Evolutionary conservation across 1,284 basidiomycete species (phyloP), one percentile per base, ranked within the genome.

Genomic region (Trichosporon sp.): DNA sequence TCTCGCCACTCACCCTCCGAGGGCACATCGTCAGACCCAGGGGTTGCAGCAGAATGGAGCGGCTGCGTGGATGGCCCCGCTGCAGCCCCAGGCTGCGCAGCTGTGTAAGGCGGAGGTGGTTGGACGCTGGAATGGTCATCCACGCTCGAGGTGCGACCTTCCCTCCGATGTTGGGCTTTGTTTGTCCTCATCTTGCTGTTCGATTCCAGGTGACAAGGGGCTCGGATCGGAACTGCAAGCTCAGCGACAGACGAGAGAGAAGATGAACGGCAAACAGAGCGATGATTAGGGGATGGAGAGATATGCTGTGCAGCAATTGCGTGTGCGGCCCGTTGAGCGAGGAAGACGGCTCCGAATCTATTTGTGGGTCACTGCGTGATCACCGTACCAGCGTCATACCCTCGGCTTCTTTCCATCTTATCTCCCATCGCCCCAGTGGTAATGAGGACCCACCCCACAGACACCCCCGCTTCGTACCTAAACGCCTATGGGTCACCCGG

Each of bases 361-460:
- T 26, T 26, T 26, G 26, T 26, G 32, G 59, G 59, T 63, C 59
- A 6, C 31, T 5, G 59, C 59, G 59, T 63, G 14, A 63, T 63
- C 59, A 37, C 31, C 59, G 59, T 63, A 63, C 21, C 32, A 63
- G 31, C 59, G 59, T 63, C 59, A 63, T 63, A 54, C 51, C 51
- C 51, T 54, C 59, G 59, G 59, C 31, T 32, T 63, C 59, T 63
- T 63, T 21, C 56, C 56, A 63, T n/a, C 59, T 35, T 63, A 31
- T 32, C 59, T 8, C 31, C 31, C 12, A 37, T 63, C 31, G 5
- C 19, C 26, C 51, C 51, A 54, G 19, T 19, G 26, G 26, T 26
- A 26, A 26, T 26, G 26, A 26, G 43, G 37, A 38, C 38, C 38
- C 38, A 40, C 38, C 12, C 38, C 38, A 40, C 8, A 40, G 38